Evolutionary conservation across 2,329 filamentous ascomycete species (phyloP).

Genomic region (Xylaria polymorpha): DNA sequence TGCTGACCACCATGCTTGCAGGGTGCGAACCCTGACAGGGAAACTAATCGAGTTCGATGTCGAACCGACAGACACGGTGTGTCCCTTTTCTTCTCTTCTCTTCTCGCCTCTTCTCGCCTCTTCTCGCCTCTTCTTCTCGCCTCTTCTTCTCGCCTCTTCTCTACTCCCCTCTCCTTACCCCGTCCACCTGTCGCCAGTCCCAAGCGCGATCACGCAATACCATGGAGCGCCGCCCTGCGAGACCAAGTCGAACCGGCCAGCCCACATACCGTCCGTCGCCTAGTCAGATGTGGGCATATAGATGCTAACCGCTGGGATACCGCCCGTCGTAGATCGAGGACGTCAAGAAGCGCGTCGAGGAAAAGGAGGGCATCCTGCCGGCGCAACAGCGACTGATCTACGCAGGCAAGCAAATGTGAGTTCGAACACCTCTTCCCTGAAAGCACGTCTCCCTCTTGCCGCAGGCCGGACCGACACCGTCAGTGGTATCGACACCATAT

Average conservation of each 20-base stretch:
- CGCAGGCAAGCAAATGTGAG: conserved; percentile 97
- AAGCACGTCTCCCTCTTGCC: neutral
- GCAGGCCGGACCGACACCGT: neutral
- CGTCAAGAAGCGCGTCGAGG: conserved; percentile 99
- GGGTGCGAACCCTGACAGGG: conserved; percentile 96
- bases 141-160: neutral
- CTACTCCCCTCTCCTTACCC: neutral
- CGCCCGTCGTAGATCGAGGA: conserved; percentile 75
- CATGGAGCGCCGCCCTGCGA: neutral
- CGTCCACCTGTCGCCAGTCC: conserved; percentile 1
- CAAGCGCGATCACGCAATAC: neutral
- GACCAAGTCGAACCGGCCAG: neutral
- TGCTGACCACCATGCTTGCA: conserved; percentile 54
- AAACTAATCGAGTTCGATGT: conserved; percentile 99
- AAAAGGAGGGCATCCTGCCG: conserved; percentile 98
- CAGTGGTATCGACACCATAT: neutral
- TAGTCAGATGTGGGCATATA: neutral
- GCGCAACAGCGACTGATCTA: conserved; percentile 97
- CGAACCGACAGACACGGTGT: conserved; percentile 91
- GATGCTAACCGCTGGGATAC: conserved; percentile 7
- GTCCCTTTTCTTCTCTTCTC: conserved; percentile 22
- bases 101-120: neutral
- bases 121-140: neutral
- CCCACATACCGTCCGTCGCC: neutral
- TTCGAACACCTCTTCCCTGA: conserved; percentile 24